Conservation (phyloP, 495 filamentous ascomycete species). For the Neurospora sp. region DNA sequence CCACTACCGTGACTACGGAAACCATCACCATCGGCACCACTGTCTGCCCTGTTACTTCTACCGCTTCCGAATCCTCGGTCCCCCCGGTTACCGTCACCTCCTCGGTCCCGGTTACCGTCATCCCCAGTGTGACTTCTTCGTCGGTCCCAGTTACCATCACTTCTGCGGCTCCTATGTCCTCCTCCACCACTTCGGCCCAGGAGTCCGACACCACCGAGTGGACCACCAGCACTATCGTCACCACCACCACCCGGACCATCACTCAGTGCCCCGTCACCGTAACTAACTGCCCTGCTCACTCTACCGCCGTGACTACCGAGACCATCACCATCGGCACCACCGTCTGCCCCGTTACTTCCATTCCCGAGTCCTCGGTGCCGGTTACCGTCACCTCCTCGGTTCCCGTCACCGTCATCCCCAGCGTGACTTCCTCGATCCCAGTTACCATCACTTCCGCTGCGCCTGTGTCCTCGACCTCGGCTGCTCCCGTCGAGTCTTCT, state of each 20-base stretch:
- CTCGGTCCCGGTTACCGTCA: not conserved
- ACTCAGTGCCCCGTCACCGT: slow-evolving; percentile 46
- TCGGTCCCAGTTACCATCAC: not conserved
- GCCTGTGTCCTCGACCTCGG: not conserved
- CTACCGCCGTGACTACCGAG: slow-evolving; percentile 42
- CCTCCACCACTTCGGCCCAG: not conserved
- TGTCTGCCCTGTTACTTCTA: slow-evolving; percentile 21
- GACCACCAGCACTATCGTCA: slow-evolving; percentile 48
- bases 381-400: not conserved
- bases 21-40: slow-evolving; percentile 49
- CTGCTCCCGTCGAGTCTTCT: not conserved
- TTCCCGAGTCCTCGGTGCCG: not conserved
- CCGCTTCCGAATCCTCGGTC: not conserved
- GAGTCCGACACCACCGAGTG: slow-evolving; percentile 13
- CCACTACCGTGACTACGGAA: slow-evolving; percentile 42
- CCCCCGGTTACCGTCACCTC: not conserved
- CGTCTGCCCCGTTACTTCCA: slow-evolving; percentile 22
- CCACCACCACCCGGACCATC: slow-evolving; percentile 46
- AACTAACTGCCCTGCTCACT: slow-evolving; percentile 45
- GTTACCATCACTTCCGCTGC: not conserved
- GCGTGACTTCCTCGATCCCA: not conserved
- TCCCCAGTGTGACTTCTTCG: not conserved
- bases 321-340: slow-evolving; percentile 49
- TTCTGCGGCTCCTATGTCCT: not conserved
- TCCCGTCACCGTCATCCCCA: not conserved